These are phyloP conservation scores for Fraxinus excelsior DNA, from an alignment of 257 asterid species.

Conservation along the genomic window DNA sequence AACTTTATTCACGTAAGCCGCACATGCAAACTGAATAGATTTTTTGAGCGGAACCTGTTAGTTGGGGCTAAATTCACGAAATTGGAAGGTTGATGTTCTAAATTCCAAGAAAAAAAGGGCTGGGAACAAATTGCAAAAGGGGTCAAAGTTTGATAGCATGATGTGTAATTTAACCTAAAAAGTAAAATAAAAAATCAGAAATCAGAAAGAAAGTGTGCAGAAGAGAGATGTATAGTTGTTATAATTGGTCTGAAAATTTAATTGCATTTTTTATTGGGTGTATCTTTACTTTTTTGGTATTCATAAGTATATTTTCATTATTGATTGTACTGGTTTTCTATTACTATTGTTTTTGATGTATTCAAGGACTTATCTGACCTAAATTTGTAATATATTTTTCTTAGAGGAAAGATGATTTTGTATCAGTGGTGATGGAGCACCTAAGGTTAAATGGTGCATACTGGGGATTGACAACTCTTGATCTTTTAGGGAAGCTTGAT, in stretches of 20 bases:
- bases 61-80: too few relatives aligned
- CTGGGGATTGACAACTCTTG: slow-evolving; percentile 96
- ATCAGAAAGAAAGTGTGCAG: neutral
- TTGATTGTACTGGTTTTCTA: neutral
- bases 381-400: neutral
- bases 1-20: too few relatives aligned
- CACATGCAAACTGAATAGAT: too few relatives aligned
- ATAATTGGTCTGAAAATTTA: neutral
- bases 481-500: slow-evolving; percentile 70
- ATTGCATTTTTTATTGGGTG: neutral
- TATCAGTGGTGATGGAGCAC: slow-evolving; percentile 89
- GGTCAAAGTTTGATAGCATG: too few relatives aligned
- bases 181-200: too few relatives aligned
- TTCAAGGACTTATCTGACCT: neutral
- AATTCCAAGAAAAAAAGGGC: too few relatives aligned
- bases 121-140: too few relatives aligned
- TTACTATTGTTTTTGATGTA: neutral
- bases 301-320: neutral
- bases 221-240: neutral
- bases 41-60: too few relatives aligned
- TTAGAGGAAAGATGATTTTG: slow-evolving; percentile 78
- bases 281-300: neutral
- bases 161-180: too few relatives aligned
- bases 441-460: slow-evolving; percentile 85
- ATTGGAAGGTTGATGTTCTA: too few relatives aligned